These are phyloP conservation scores for Phlebopus sp. DNA, from an alignment of 1,284 basidiomycete genomes.

Conservation along the genomic window DNA sequence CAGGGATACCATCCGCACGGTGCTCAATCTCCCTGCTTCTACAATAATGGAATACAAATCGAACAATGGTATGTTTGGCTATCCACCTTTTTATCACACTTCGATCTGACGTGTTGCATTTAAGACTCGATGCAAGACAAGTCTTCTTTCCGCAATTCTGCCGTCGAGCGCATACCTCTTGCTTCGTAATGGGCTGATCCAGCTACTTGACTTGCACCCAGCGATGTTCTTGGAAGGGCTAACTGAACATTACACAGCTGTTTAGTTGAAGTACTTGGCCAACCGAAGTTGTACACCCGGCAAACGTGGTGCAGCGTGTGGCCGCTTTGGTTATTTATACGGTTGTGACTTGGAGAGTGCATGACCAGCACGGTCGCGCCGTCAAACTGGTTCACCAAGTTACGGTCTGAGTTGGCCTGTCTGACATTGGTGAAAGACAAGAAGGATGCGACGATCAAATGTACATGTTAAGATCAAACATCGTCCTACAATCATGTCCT, in stretches of 20 bases:
- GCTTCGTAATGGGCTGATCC: constrained; percentile 16
- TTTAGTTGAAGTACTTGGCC: no score
- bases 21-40: constrained; percentile 63
- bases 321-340: no score
- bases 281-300: background rate
- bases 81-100: background rate
- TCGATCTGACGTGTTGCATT: background rate
- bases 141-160: constrained; percentile 71
- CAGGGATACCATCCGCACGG: constrained; percentile 68
- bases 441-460: background rate
- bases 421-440: background rate
- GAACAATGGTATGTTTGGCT: constrained; percentile 61
- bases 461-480: background rate
- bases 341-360: no score
- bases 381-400: background rate
- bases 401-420: background rate
- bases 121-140: constrained; percentile 82
- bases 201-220: background rate
- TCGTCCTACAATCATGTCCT: background rate
- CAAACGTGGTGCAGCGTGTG: background rate
- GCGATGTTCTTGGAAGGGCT: background rate
- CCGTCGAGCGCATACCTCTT: constrained; percentile 53
- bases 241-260: background rate
- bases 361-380: no score
- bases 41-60: constrained; percentile 85